Conservation (phyloP, 805 yeast species). For the Kurtzmaniella cleridarum region DNA sequence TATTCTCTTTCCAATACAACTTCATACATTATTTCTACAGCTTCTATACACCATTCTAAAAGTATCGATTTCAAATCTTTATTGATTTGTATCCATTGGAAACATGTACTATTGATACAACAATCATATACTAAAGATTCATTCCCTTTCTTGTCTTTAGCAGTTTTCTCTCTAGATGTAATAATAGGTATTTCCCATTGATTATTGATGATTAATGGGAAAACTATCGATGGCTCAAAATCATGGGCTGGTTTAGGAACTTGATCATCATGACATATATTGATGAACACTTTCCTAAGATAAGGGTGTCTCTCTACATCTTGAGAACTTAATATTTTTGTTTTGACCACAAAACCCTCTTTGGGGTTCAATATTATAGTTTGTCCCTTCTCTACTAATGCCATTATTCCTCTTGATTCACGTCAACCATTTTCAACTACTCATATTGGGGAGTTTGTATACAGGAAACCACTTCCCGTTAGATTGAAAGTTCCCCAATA, state of each 20-base stretch:
- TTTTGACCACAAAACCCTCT: slow-evolving; percentile 72
- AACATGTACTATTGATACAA: slow-evolving; percentile 59
- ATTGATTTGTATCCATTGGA: slow-evolving; percentile 56
- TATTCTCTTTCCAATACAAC: slow-evolving; percentile 57
- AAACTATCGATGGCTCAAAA: slow-evolving; percentile 54
- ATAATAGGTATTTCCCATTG: slow-evolving; percentile 86
- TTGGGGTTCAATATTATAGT: slow-evolving; percentile 39
- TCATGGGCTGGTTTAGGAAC: slow-evolving; percentile 58
- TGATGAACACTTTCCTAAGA: slow-evolving; percentile 67
- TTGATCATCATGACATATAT: slow-evolving; percentile 60
- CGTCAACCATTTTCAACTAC: slow-evolving; percentile 1
- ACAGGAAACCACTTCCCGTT: no score
- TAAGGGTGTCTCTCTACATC: slow-evolving; percentile 19
- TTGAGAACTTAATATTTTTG: slow-evolving; percentile 40
- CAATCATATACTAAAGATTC: slow-evolving; percentile 71
- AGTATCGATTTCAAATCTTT: slow-evolving; percentile 57
- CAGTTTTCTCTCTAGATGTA: slow-evolving; percentile 52
- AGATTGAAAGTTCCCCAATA: no score
- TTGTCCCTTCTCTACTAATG: slow-evolving; percentile 6
- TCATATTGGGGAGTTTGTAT: no score
- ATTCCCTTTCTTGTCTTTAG: slow-evolving; percentile 65
- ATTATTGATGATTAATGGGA: slow-evolving; percentile 59
- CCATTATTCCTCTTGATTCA: not conserved
- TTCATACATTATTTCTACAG: slow-evolving; percentile 54
- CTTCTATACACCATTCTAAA: slow-evolving; percentile 80